A percentile compares a stretch with the other conserved stretches of the same genome.
Conservation (phyloP, 768 basidiomycete species). For the Trametes sanguinea region DNA sequence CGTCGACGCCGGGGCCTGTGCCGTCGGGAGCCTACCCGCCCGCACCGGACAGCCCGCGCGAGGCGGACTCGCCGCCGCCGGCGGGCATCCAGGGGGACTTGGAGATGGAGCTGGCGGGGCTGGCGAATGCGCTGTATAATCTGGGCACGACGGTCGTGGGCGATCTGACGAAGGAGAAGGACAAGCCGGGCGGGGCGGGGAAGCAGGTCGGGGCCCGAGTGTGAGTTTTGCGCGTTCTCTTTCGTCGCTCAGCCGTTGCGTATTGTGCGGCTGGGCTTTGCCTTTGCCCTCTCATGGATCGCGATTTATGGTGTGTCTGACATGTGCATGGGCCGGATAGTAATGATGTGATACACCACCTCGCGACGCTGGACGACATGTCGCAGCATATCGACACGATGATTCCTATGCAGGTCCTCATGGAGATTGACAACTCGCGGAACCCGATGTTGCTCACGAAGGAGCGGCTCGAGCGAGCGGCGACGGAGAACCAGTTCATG, state of each 20-base stretch:
- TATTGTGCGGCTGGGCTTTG: too few species aligned
- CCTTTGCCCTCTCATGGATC: too few species aligned
- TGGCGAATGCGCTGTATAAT: conserved; percentile 78
- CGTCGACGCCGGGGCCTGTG: not conserved
- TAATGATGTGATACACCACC: conserved; percentile 73
- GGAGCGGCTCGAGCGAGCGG: conserved; percentile 78
- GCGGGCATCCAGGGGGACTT: conserved; percentile 70
- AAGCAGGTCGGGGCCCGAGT: conserved; percentile 80
- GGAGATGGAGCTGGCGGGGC: conserved; percentile 72
- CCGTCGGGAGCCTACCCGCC: conserved; percentile 13
- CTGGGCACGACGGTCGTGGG: conserved; percentile 82
- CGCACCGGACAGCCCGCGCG: conserved; percentile 66
- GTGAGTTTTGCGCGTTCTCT: conserved; percentile 41
- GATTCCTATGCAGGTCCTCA: conserved; percentile 74
- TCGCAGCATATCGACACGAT: conserved; percentile 59
- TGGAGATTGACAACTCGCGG: conserved; percentile 76
- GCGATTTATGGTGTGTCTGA: too few species aligned
- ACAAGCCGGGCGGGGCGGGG: conserved; percentile 59
- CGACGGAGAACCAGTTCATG: conserved; percentile 91
- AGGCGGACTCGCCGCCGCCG: conserved; percentile 75
- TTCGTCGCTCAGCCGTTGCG: not conserved
- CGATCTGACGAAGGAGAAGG: conserved; percentile 79
- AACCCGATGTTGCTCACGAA: conserved; percentile 84
- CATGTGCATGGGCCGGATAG: conserved; percentile 38
- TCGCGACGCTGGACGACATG: conserved; percentile 68